Evolutionary conservation across 2,329 filamentous ascomycete genomes (phyloP), one percentile per base, ranked within the genome.

Genomic region (Helotiales sp.): DNA sequence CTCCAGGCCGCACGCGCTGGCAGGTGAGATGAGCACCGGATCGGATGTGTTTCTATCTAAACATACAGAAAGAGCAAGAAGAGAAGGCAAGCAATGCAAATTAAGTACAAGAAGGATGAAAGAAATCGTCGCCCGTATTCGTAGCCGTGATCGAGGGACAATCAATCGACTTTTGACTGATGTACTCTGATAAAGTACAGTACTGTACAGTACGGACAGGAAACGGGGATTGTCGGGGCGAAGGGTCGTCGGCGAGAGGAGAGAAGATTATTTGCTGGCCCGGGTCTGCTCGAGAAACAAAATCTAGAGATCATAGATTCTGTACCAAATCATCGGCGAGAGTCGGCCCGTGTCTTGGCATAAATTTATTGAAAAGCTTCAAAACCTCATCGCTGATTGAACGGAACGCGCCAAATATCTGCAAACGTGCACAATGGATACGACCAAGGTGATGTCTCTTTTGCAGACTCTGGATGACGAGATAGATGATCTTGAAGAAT

Each of bases 401-500:
- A 20, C 7, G 37, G 47, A 50, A 55, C 28, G 10, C 20, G 49
- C 32, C 47, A 63, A 43, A 22, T 20, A 2, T 43, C 24, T 20
- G 20, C 28, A 66, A 26, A 45, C 3, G 6, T 20, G 32, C 63
- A 65, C 32, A 13, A 85, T 85, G 83, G 83, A 85, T 64, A 73
- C 75, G 17, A 69, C 75, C 0, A 75, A 75, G 28, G 69, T 78
- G 11, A 34, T 76, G 20, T 65, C 70, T 57, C 72, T 76, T 13
- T 66, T 78, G 17, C 75, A 78, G 59, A 70, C 89, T 77, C 87
- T 97, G 61, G 90, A 93, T 72, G 86, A 87, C 72, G 88, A 93
- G 77, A 87, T 98, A 60, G 92, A 96, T 79, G 87, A 90, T 64
- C 85, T 98, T 55, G 88, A 96, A 77, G 86, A 89, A 40, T 84